Percentiles rank a stretch among this genome's conserved stretches.
phyloP scores from a whole-genome alignment of 768 basidiomycete species.

The Rhodocollybia butyracea region DNA sequence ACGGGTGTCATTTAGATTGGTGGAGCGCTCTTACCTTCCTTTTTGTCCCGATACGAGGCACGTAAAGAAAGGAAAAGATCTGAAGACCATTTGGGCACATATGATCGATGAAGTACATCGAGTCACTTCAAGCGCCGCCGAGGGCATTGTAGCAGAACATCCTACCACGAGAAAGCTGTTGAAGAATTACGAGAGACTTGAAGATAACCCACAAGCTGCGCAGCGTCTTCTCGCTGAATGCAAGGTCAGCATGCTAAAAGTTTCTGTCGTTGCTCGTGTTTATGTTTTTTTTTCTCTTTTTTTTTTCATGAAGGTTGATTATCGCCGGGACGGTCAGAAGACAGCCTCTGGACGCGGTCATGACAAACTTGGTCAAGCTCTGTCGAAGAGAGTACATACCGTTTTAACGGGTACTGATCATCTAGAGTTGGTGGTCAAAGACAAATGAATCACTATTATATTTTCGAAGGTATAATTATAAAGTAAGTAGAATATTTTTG shows the following conservation, averaged over 20 bases:
- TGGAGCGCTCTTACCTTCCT: conserved; percentile 2
- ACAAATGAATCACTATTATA: neutral
- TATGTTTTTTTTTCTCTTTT: neutral
- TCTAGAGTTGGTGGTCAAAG: neutral
- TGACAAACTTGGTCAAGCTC: conserved; percentile 1
- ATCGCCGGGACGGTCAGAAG: neutral
- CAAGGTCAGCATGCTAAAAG: neutral
- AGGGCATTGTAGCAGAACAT: neutral
- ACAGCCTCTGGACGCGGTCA: neutral
- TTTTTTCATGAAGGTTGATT: neutral
- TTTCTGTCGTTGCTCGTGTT: no score
- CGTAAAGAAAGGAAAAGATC: neutral
- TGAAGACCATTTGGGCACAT: neutral
- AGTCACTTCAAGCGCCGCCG: neutral
- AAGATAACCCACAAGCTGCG: neutral
- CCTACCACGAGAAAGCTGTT: neutral
- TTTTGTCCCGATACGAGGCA: conserved; percentile 4
- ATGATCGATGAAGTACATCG: conserved; percentile 1
- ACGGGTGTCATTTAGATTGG: neutral
- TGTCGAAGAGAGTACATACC: conserved; percentile 4
- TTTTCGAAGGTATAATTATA: neutral
- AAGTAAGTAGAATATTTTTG: neutral
- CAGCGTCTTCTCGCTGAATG: neutral
- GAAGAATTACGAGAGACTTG: neutral
- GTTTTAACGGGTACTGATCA: neutral